Conservation (phyloP, 2,329 filamentous ascomycete genomes). For the Colletotrichum lentis region DNA sequence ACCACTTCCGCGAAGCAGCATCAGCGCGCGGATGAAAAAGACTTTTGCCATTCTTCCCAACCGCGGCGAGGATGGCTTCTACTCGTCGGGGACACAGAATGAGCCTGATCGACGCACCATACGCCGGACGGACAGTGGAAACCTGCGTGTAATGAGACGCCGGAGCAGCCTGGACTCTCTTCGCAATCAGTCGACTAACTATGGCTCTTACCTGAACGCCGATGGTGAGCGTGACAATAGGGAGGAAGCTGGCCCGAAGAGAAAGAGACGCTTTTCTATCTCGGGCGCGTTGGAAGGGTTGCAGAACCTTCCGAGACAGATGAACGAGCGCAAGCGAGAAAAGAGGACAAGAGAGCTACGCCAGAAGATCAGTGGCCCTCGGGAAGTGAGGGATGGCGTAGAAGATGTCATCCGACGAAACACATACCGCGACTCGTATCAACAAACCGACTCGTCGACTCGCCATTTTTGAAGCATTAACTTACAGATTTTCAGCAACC, state of each 20-base stretch:
- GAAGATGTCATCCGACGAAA: constrained; percentile 63
- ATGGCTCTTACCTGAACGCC: constrained; percentile 48
- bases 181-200: constrained; percentile 39
- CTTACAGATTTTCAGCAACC: background rate
- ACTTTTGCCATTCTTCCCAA: constrained; percentile 69
- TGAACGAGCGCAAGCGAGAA: constrained; percentile 67
- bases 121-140: constrained; percentile 66
- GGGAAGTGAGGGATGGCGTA: constrained; percentile 66
- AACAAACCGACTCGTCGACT: constrained; percentile 16
- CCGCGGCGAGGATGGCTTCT: constrained; percentile 52
- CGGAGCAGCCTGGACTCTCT: constrained; percentile 59
- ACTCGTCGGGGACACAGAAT: constrained; percentile 41
- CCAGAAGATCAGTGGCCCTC: constrained; percentile 67
- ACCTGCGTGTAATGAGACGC: constrained; percentile 65
- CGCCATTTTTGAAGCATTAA: constrained; percentile 34
- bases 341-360: constrained; percentile 67
- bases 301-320: constrained; percentile 60
- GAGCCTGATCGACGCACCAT: constrained; percentile 65
- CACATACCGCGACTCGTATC: constrained; percentile 48
- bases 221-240: constrained; percentile 42
- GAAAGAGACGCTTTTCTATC: constrained; percentile 49
- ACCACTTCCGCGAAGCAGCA: constrained; percentile 53
- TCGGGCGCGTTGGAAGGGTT: constrained; percentile 61
- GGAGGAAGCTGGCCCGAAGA: constrained; percentile 37
- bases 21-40: constrained; percentile 63